Evolutionary conservation across 129 eudicot genomes (phyloP).

Genomic region (Saposhnikovia divaricata): DNA sequence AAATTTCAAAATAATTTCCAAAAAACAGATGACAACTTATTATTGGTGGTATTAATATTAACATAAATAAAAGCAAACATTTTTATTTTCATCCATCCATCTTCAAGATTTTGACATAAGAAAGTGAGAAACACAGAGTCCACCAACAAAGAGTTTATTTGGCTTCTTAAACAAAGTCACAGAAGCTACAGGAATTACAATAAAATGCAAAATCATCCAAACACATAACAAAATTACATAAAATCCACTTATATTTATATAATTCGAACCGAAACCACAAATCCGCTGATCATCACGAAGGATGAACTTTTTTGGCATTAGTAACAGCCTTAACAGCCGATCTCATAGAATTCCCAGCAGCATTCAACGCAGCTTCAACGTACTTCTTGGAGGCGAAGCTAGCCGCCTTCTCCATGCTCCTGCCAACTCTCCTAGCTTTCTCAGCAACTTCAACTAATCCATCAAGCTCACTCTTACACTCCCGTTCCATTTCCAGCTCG

Average conservation of each 20-base stretch:
- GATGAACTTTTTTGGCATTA: conserved; percentile 68
- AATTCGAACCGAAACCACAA: too few relatives aligned
- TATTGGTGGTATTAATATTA: too few relatives aligned
- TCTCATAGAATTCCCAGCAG: conserved; percentile 80
- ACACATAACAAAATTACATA: background rate
- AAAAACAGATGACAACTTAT: too few relatives aligned
- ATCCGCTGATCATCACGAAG: conserved; percentile 23
- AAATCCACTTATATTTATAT: too few relatives aligned
- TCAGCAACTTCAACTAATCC: conserved; percentile 48
- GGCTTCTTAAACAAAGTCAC: background rate
- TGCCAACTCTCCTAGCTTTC: conserved; percentile 59
- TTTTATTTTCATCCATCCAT: too few relatives aligned
- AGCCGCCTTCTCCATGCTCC: conserved; percentile 59
- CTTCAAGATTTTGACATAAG: too few relatives aligned
- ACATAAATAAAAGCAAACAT: too few relatives aligned
- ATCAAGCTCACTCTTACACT: conserved; percentile 33
- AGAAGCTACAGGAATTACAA: background rate
- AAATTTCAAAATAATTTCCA: too few relatives aligned
- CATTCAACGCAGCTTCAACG: conserved; percentile 68
- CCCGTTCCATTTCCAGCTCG: conserved; percentile 63
- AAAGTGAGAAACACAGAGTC: background rate
- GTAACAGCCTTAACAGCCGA: conserved; percentile 67
- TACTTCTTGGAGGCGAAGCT: conserved; percentile 63
- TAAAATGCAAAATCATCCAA: background rate
- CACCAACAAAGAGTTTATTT: background rate